Evolutionary conservation across 129 eudicot genomes (phyloP).

Genomic region (Arctium lappa): DNA sequence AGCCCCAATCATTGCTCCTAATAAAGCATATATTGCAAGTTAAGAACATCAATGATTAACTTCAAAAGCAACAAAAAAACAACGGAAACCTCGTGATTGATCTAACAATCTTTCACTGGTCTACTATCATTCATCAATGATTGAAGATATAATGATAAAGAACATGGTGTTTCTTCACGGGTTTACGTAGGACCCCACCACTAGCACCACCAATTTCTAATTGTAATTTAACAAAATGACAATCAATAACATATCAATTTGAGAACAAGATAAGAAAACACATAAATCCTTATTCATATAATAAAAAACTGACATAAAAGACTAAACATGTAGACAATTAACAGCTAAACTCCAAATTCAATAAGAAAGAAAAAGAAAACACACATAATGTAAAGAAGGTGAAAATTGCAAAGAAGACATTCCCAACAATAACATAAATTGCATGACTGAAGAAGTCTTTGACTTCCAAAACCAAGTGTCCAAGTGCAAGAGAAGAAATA

Average conservation of each 20-base stretch:
- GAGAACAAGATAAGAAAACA: slow-evolving; percentile 5
- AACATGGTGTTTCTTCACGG: slow-evolving; percentile 2
- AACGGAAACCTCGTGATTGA: neutral
- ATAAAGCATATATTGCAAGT: slow-evolving; percentile 71
- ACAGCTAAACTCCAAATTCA: neutral
- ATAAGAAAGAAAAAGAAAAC: neutral
- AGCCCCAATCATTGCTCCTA: slow-evolving; percentile 92
- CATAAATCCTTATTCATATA: slow-evolving; percentile 12
- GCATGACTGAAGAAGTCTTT: slow-evolving; percentile 52
- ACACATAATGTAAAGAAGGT: slow-evolving; percentile 80
- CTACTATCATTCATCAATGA: too few relatives aligned
- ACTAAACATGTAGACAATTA: neutral
- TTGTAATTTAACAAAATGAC: slow-evolving; percentile 2
- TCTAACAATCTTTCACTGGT: neutral
- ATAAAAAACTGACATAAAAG: slow-evolving; percentile 2
- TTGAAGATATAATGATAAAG: neutral
- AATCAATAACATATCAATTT: neutral
- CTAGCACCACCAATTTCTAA: neutral
- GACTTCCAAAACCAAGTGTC: slow-evolving; percentile 38
- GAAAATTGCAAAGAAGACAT: slow-evolving; percentile 79
- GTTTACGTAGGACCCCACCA: neutral
- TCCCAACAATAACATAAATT: slow-evolving; percentile 58
- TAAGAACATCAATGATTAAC: slow-evolving; percentile 20
- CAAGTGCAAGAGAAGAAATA: slow-evolving; percentile 38
- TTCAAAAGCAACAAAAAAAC: slow-evolving; percentile 1